Conservation (phyloP, 139 green algal genomes). For the Trebouxia sp. region DNA sequence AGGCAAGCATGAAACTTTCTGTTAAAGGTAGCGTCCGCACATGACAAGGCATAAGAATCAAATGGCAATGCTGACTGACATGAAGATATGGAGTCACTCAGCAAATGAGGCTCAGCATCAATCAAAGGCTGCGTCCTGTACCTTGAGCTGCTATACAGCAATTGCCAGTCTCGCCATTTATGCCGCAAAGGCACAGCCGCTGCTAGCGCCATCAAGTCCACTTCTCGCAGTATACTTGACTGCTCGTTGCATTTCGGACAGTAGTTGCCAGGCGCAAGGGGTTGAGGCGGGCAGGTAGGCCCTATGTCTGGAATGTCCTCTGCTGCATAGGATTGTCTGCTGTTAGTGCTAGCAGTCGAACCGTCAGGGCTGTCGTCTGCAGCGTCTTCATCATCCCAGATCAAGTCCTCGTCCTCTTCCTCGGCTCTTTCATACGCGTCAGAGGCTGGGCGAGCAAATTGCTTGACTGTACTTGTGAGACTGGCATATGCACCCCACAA, state of each 20-base stretch:
- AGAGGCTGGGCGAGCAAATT: not conserved
- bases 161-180: slow-evolving; percentile 43
- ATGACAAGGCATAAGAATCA: too few relatives aligned
- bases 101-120: not conserved
- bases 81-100: not conserved
- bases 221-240: slow-evolving; percentile 4
- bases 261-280: slow-evolving; percentile 21
- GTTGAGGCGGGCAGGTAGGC: slow-evolving; percentile 12
- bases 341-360: slow-evolving; percentile 20
- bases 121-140: not conserved
- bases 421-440: not conserved
- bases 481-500: slow-evolving; percentile 26
- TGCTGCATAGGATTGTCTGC: slow-evolving; percentile 18
- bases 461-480: slow-evolving; percentile 7
- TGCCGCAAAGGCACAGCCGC: slow-evolving; percentile 30
- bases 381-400: not conserved
- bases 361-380: slow-evolving; percentile 13
- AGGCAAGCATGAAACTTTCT: too few relatives aligned
- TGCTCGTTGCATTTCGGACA: slow-evolving; percentile 26
- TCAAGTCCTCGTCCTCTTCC: slow-evolving; percentile 10
- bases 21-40: too few relatives aligned
- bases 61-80: too few relatives aligned
- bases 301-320: slow-evolving; percentile 15
- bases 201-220: slow-evolving; percentile 29
- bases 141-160: slow-evolving; percentile 57